Evolutionary conservation across 164 flowering plant genomes (phyloP), one percentile per base, ranked within the genome.

Genomic region (Macadamia tetraphylla): DNA sequence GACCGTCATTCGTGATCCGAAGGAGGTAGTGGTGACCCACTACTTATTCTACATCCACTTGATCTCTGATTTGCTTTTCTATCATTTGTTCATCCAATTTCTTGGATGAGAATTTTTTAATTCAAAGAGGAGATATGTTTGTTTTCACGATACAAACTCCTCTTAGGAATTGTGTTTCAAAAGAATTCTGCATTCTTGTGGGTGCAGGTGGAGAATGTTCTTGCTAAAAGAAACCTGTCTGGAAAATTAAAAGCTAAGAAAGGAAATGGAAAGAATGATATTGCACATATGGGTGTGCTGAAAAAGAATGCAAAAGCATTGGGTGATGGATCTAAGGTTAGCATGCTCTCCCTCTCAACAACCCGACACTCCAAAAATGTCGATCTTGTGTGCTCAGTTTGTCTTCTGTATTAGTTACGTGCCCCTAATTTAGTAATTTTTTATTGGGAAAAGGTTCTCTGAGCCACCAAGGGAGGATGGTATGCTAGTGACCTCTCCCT

Each of bases 321-420:
- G 63, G 91, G 82, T 66, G 96, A 89, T 65, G 85, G 83, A 66
- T 61, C 80, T 8, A 91, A 84, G 91, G 97, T 81, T 73, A 53
- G 43, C 60, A 66, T 51, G 67, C 0, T 46, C 49, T 53, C 3
- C 64, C 53, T 35, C 43, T 1, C 40, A 35, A 35, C 40, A 35
- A 2, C 40, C 40, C 40, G 23, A 23, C 0, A 23, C 40, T 35
- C 40, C 40, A 35, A 1, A 5, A 3, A 53, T 13, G 11, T 8
- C 10, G 56, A 31, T 56, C 31, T 60, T 71, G 32, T 63, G 18
- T 70, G 23, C 17, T 64, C 2, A 58, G 1, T 66, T 6, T 10
- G 15, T 59, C 29, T 58, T 62, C 51, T 46, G 12, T 46, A 46
- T 64, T 1, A 18, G 15, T 65, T 18, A 56, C 14, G 4, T 62